Conservation (phyloP, 164 flowering plant species). For the Akebia trifoliata region DNA sequence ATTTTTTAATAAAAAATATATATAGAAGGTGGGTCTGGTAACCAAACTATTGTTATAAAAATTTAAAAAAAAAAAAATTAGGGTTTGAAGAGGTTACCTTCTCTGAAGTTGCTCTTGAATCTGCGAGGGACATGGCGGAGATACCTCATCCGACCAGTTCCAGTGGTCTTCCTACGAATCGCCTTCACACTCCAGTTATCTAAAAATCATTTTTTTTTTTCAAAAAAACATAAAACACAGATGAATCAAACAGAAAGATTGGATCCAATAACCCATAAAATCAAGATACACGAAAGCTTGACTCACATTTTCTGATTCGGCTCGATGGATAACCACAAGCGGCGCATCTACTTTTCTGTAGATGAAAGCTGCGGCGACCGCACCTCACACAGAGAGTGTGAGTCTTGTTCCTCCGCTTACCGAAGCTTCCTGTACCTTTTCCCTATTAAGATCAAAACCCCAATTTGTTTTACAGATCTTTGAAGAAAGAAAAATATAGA, state of each 20-base stretch:
- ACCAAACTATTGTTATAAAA: no score
- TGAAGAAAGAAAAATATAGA: no score
- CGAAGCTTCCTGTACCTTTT: constrained; percentile 46
- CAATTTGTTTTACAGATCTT: no score
- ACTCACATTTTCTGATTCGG: constrained; percentile 36
- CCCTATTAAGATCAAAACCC: constrained; percentile 26
- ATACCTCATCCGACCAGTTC: constrained; percentile 68
- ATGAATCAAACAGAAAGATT: background rate
- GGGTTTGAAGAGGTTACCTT: constrained; percentile 27
- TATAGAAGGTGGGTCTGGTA: no score
- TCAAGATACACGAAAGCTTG: no score
- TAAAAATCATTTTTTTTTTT: constrained; percentile 5
- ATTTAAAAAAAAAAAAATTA: background rate
- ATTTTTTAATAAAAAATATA: background rate
- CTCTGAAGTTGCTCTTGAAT: constrained; percentile 65
- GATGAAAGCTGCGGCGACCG: constrained; percentile 47
- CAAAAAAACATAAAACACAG: background rate
- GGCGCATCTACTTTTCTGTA: constrained; percentile 47
- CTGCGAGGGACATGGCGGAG: constrained; percentile 51
- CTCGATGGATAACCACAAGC: constrained; percentile 38
- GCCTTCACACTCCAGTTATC: constrained; percentile 76
- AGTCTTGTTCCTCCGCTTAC: constrained; percentile 50
- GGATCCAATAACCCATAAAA: background rate
- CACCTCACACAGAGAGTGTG: constrained; percentile 48
- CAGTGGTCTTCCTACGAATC: constrained; percentile 59